These are phyloP conservation scores for Nemania bipapillata DNA, from an alignment of 2,329 filamentous ascomycete species.

Conservation along the genomic window DNA sequence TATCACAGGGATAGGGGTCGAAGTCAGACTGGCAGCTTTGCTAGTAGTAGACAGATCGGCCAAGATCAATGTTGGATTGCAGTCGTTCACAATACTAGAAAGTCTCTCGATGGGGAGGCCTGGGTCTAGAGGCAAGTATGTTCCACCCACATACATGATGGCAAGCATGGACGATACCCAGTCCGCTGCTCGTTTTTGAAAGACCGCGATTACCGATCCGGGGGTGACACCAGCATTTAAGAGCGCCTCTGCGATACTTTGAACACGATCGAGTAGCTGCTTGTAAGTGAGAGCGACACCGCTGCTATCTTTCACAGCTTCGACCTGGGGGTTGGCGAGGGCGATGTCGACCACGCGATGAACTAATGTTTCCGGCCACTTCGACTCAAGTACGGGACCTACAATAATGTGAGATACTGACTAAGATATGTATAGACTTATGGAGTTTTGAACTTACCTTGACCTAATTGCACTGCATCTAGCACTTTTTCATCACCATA, in stretches of 20 bases:
- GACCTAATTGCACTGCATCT: constrained; percentile 8
- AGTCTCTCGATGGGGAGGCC: neutral
- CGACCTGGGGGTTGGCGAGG: neutral
- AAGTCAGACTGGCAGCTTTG: neutral
- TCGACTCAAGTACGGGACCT: too few relatives aligned
- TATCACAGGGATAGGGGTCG: neutral
- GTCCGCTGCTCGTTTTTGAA: constrained; percentile 53
- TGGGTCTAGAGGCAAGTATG: constrained; percentile 58
- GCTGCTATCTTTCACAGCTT: too few relatives aligned
- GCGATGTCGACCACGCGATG: constrained; percentile 20
- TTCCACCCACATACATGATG: constrained; percentile 54
- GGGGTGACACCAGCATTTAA: constrained; percentile 1
- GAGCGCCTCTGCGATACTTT: constrained; percentile 29
- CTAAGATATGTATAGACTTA: too few relatives aligned
- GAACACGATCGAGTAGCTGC: constrained; percentile 50
- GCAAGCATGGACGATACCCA: constrained; percentile 56
- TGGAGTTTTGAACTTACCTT: too few relatives aligned
- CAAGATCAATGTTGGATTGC: neutral
- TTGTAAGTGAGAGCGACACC: constrained; percentile 21
- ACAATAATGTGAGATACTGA: too few relatives aligned
- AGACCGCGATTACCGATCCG: constrained; percentile 54
- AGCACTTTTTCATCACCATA: too few relatives aligned
- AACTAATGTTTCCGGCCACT: constrained; percentile 20
- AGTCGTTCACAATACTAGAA: neutral
- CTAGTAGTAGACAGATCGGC: neutral